phyloP scores from a whole-genome alignment of 345 rosid species.

The Triadica sebifera region DNA sequence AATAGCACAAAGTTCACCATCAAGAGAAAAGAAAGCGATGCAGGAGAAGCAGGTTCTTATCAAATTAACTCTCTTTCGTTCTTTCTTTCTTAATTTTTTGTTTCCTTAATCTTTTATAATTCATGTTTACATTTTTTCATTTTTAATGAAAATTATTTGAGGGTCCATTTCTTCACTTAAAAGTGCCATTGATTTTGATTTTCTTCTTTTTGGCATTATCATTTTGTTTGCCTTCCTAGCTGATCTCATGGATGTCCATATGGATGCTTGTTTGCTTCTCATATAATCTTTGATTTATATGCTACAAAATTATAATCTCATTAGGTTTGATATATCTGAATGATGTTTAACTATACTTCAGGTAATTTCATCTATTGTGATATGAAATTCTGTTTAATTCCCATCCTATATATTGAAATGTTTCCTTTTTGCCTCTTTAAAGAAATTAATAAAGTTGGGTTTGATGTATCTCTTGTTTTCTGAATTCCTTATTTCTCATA shows the following conservation, averaged over 20 bases:
- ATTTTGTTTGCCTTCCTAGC: no score
- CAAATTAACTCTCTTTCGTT: background rate
- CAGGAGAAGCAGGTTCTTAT: conserved; percentile 80
- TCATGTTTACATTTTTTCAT: background rate
- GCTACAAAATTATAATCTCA: background rate
- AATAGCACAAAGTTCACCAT: conserved; percentile 48
- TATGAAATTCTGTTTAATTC: background rate
- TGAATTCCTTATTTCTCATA: conserved; percentile 3
- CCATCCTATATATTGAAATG: no score
- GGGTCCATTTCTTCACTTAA: no score
- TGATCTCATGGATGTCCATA: no score
- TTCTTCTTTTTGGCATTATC: background rate
- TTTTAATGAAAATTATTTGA: background rate
- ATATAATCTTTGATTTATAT: background rate
- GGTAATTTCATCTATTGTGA: no score
- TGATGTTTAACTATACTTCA: no score
- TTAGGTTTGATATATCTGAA: no score
- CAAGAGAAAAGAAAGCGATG: conserved; percentile 93
- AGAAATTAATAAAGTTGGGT: no score
- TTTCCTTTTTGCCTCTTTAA: no score
- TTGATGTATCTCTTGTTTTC: background rate
- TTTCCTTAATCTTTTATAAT: background rate
- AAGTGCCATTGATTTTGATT: no score
- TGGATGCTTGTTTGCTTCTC: background rate
- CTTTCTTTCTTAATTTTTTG: background rate